Evolutionary conservation across 345 rosid genomes (phyloP), one percentile per base, ranked within the genome.

Genomic region (Gossypium australe): DNA sequence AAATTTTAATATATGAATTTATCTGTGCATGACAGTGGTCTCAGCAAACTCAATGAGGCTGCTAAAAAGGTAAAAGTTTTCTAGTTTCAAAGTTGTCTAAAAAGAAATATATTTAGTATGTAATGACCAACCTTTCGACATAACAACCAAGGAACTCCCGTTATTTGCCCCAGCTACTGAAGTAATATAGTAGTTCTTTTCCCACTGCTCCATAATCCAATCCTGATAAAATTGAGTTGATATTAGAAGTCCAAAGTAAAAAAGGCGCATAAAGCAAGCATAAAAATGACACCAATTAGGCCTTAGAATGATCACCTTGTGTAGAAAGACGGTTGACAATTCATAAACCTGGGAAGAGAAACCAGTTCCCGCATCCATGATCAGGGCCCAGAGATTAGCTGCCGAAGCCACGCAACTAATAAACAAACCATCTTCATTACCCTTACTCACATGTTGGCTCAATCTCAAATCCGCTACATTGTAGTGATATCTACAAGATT

Each of bases 201-300:
- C 98, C 98, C 98, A 94, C 59, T 94, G 97, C 70, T 94, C 98
- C 98, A 92, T 92, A 71, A 94, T 94, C 98, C 98, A 94, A 68
- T 90, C 95, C 98, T 94, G 86, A 77, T 11, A 63, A 78, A 76
- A 68, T 47, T 11, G 70, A 82, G 70, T 24, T 44, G 68, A 70
- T 58, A 65, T 65, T 51, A 29, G 41, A 24, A 49, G 65, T 20
- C n/a, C 9, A 20, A 29, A 53, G 67, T 43, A 71, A 71, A 49
- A 27, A 25, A 45, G 49, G 27, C 25, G 20, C 43, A 83, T 43
- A 24, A 38, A 9, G 9, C 41, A 3, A 38, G 43, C 20, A 60
- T 13, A 38, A 81, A 78, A 52, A 65, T 7, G 44, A 67, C 4
- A 34, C 64, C 60, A 72, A 75, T 17, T 55, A 70, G 41, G 47